These are phyloP conservation scores for Naumovozyma dairenensis DNA, from an alignment of 805 yeast species.

Conservation along the genomic window DNA sequence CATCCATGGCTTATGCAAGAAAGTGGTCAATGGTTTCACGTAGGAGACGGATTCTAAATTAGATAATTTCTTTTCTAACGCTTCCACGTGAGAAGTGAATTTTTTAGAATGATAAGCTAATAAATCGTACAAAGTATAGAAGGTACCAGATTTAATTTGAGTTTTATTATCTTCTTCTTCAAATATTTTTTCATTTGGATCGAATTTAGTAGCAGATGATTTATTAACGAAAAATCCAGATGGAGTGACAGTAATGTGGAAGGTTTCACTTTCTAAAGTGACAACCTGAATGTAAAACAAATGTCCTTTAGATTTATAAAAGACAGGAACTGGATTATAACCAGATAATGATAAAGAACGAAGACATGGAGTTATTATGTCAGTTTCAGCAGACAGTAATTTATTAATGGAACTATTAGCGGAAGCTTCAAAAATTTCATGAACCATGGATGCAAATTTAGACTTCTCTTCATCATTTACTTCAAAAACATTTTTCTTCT, in stretches of 20 bases:
- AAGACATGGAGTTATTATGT: slow-evolving; percentile 31
- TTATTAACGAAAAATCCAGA: slow-evolving; percentile 74
- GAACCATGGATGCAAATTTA: slow-evolving; percentile 15
- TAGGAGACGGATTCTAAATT: slow-evolving; percentile 43
- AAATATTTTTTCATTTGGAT: slow-evolving; percentile 42
- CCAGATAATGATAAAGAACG: slow-evolving; percentile 61
- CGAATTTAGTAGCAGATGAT: slow-evolving; percentile 58
- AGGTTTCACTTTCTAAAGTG: slow-evolving; percentile 73
- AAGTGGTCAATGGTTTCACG: slow-evolving; percentile 50
- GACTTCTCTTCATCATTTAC: slow-evolving; percentile 26
- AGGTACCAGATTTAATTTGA: too few species aligned
- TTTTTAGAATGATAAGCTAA: slow-evolving; percentile 56
- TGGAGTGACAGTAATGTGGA: slow-evolving; percentile 67
- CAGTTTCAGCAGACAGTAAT: slow-evolving; percentile 13
- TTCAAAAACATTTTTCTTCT: slow-evolving; percentile 16
- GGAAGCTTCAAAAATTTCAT: slow-evolving; percentile 16
- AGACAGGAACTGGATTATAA: slow-evolving; percentile 79
- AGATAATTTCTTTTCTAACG: slow-evolving; percentile 39
- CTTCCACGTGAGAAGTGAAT: slow-evolving; percentile 42
- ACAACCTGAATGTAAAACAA: slow-evolving; percentile 63
- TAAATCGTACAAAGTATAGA: slow-evolving; percentile 47
- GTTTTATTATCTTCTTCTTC: slow-evolving; percentile 11
- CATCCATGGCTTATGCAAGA: slow-evolving; percentile 71
- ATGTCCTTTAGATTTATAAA: slow-evolving; percentile 61
- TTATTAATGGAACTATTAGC: slow-evolving; percentile 11